These are phyloP conservation scores for Hysterangium stoloniferum DNA, from an alignment of 768 basidiomycete genomes.

Conservation along the genomic window DNA sequence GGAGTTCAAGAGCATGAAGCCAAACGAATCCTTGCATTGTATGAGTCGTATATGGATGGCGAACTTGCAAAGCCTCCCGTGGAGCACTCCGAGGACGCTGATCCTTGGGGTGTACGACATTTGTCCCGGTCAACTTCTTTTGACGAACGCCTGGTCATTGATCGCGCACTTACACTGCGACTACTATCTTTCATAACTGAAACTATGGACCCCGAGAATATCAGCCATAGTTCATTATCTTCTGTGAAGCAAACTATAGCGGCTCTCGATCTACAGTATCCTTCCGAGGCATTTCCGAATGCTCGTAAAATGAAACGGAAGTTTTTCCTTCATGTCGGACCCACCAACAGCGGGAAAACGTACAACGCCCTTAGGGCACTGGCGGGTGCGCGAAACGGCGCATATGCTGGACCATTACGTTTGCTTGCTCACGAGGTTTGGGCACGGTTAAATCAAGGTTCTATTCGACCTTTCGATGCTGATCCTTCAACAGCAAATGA, in stretches of 20 bases:
- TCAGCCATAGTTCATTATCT: neutral
- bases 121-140: neutral
- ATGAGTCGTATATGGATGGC: neutral
- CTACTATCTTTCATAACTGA: neutral
- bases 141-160: neutral
- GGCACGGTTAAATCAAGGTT: slow-evolving; percentile 83
- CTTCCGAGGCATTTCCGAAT: slow-evolving; percentile 15
- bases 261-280: slow-evolving; percentile 14
- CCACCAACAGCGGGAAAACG: slow-evolving; percentile 97
- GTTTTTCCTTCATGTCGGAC: slow-evolving; percentile 93
- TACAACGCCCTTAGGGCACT: slow-evolving; percentile 87
- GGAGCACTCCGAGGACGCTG: neutral
- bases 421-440: slow-evolving; percentile 94
- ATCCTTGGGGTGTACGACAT: slow-evolving; percentile 7
- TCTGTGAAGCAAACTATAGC: neutral
- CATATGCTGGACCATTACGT: slow-evolving; percentile 88
- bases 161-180: slow-evolving; percentile 4
- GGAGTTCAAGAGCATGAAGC: neutral
- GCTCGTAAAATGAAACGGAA: slow-evolving; percentile 63
- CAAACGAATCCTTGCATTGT: neutral
- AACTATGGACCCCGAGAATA: neutral
- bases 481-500: slow-evolving; percentile 32
- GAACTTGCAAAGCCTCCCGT: neutral
- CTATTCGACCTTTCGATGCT: slow-evolving; percentile 68
- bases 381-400: slow-evolving; percentile 61